A percentile compares a stretch with the other conserved stretches of the same genome.
phyloP scores from a whole-genome alignment of 257 asterid genomes.

The Solanum boliviense region DNA sequence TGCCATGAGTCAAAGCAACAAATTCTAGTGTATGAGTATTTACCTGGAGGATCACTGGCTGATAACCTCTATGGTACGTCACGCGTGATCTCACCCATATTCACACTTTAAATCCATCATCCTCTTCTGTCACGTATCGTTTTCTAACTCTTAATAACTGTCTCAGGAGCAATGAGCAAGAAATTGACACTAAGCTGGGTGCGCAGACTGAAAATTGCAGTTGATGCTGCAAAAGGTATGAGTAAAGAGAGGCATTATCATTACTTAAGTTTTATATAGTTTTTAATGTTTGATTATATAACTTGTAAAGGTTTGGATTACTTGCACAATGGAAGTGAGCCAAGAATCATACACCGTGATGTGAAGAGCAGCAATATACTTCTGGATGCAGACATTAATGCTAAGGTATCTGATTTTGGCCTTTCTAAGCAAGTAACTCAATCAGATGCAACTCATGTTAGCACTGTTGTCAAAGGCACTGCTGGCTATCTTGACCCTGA shows the following conservation, averaged over 20 bases:
- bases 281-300: neutral
- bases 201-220: slow-evolving; percentile 78
- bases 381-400: slow-evolving; percentile 76
- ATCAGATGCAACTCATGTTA: slow-evolving; percentile 74
- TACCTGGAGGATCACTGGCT: slow-evolving; percentile 76
- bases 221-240: slow-evolving; percentile 90
- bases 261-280: neutral
- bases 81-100: neutral
- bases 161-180: slow-evolving; percentile 63
- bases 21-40: slow-evolving; percentile 77
- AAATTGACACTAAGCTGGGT: slow-evolving; percentile 76
- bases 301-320: slow-evolving; percentile 62
- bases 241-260: neutral
- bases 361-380: slow-evolving; percentile 92
- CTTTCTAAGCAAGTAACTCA: slow-evolving; percentile 75
- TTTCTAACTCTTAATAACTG: neutral
- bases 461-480: slow-evolving; percentile 84
- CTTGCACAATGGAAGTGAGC: slow-evolving; percentile 75
- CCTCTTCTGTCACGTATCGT: neutral
- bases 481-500: slow-evolving; percentile 99
- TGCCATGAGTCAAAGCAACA: slow-evolving; percentile 88
- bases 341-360: slow-evolving; percentile 80
- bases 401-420: slow-evolving; percentile 87
- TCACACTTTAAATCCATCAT: neutral
- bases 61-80: slow-evolving; percentile 72